Evolutionary conservation across 768 basidiomycete species (phyloP).

Genomic region (Kwoniella pini): DNA sequence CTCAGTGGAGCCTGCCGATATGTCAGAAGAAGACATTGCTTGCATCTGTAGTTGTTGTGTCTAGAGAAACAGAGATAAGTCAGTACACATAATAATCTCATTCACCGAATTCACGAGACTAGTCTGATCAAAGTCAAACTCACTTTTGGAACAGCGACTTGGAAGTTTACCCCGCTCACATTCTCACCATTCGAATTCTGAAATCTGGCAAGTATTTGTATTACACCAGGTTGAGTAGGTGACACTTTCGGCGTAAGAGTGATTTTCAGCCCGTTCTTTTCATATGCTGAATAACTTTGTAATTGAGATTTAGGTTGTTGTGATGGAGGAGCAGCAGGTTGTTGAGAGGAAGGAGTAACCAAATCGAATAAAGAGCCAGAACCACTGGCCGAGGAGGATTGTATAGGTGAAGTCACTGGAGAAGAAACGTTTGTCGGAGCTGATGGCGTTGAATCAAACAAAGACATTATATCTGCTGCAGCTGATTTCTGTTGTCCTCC

Average conservation of each 20-base stretch:
- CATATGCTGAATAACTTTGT: constrained; percentile 80
- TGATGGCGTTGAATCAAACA: constrained; percentile 66
- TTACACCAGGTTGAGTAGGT: constrained; percentile 75
- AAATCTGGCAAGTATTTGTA: constrained; percentile 88
- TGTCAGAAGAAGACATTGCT: constrained; percentile 85
- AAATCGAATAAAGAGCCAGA: constrained; percentile 47
- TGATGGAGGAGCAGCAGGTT: constrained; percentile 53
- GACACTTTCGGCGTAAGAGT: constrained; percentile 86
- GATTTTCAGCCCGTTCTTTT: constrained; percentile 84
- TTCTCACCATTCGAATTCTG: constrained; percentile 62
- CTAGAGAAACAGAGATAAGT: constrained; percentile 57
- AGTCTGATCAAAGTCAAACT: constrained; percentile 18
- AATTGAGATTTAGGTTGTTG: constrained; percentile 60
- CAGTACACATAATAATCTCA: too few species aligned
- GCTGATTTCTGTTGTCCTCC: constrained; percentile 55
- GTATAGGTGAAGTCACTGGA: constrained; percentile 35
- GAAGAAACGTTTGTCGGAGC: constrained; percentile 55
- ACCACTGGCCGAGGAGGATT: constrained; percentile 17
- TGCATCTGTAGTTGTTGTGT: constrained; percentile 97
- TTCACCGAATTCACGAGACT: too few species aligned
- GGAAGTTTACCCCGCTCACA: constrained; percentile 77
- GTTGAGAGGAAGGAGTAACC: constrained; percentile 20
- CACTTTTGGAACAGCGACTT: constrained; percentile 96
- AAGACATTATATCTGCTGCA: constrained; percentile 85
- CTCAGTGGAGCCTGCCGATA: constrained; percentile 75